A percentile compares a stretch with the other conserved stretches of the same genome.
Evolutionary conservation across 1,284 basidiomycete genomes (phyloP).

Genomic region (Sporisorium exsertum): DNA sequence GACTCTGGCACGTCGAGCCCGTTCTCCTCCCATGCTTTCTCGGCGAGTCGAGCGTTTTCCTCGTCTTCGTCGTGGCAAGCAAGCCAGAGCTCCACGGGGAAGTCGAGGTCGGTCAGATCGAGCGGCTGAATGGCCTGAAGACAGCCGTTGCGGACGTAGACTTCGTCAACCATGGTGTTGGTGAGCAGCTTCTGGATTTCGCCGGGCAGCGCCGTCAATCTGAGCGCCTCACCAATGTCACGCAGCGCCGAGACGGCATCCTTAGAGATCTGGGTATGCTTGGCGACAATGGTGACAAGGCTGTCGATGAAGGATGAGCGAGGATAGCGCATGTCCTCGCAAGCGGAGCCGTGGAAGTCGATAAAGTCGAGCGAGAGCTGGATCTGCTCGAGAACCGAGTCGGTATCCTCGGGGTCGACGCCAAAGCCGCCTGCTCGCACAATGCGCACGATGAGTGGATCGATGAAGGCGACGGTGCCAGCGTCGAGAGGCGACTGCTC

Average conservation of each 20-base stretch:
- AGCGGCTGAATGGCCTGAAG: slow-evolving; percentile 93
- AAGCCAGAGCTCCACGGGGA: slow-evolving; percentile 89
- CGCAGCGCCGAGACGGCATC: slow-evolving; percentile 85
- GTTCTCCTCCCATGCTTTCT: slow-evolving; percentile 93
- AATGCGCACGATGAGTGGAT: slow-evolving; percentile 81
- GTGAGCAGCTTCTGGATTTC: slow-evolving; percentile 73
- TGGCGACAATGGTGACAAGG: slow-evolving; percentile 81
- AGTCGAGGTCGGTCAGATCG: slow-evolving; percentile 93
- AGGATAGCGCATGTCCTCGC: slow-evolving; percentile 72
- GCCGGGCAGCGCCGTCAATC: slow-evolving; percentile 67
- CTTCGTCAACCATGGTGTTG: slow-evolving; percentile 87
- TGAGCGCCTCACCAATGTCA: slow-evolving; percentile 85
- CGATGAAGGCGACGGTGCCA: slow-evolving; percentile 84
- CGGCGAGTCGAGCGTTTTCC: slow-evolving; percentile 86
- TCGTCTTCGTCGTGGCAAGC: slow-evolving; percentile 92
- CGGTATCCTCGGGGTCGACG: slow-evolving; percentile 73
- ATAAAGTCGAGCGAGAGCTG: slow-evolving; percentile 86
- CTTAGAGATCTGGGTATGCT: slow-evolving; percentile 85
- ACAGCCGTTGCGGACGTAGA: slow-evolving; percentile 87
- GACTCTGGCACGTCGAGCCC: slow-evolving; percentile 86
- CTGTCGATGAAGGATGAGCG: slow-evolving; percentile 74
- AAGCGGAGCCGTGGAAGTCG: slow-evolving; percentile 85
- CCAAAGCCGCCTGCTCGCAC: slow-evolving; percentile 79
- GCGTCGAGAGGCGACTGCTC: slow-evolving; percentile 86
- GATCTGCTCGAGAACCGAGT: slow-evolving; percentile 87